phyloP scores from a whole-genome alignment of 192 early-diverging fungal species.

The Thoreauomyces humboldtii region DNA sequence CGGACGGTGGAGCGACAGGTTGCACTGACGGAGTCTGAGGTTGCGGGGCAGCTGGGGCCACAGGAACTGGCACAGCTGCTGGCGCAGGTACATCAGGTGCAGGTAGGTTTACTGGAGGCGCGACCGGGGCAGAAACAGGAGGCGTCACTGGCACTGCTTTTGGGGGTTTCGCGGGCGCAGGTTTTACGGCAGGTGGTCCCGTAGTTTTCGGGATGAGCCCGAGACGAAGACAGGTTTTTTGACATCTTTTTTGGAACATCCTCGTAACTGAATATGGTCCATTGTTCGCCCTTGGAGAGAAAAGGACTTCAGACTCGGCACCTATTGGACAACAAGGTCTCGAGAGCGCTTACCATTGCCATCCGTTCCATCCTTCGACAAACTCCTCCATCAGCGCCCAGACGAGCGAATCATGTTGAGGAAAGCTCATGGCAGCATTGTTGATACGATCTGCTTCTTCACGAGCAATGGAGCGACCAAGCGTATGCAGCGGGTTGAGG shows the following conservation, averaged over 20 bases:
- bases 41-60: too few species aligned
- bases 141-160: too few species aligned
- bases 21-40: too few species aligned
- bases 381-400: slow-evolving; percentile 44
- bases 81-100: too few species aligned
- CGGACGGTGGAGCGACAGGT: too few species aligned
- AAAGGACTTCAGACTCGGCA: too few species aligned
- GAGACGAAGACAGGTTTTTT: slow-evolving; percentile 1
- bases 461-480: slow-evolving; percentile 23
- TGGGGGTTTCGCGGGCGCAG: too few species aligned
- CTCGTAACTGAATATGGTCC: slow-evolving; percentile 23
- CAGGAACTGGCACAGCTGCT: too few species aligned
- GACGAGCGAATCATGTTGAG: slow-evolving; percentile 25
- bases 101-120: too few species aligned
- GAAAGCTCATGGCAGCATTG: slow-evolving; percentile 35
- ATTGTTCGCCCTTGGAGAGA: slow-evolving; percentile 28
- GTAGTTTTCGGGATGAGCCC: slow-evolving; percentile 2
- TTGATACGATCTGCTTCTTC: slow-evolving; percentile 25
- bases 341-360: slow-evolving; percentile 15
- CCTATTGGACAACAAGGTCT: too few species aligned
- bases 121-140: too few species aligned
- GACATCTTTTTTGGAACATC: slow-evolving; percentile 6
- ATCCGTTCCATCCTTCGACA: slow-evolving; percentile 31
- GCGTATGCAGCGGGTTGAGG: slow-evolving; percentile 27
- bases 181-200: too few species aligned